These are phyloP conservation scores for Excoecaria agallocha DNA, from an alignment of 345 rosid species.

Conservation along the genomic window DNA sequence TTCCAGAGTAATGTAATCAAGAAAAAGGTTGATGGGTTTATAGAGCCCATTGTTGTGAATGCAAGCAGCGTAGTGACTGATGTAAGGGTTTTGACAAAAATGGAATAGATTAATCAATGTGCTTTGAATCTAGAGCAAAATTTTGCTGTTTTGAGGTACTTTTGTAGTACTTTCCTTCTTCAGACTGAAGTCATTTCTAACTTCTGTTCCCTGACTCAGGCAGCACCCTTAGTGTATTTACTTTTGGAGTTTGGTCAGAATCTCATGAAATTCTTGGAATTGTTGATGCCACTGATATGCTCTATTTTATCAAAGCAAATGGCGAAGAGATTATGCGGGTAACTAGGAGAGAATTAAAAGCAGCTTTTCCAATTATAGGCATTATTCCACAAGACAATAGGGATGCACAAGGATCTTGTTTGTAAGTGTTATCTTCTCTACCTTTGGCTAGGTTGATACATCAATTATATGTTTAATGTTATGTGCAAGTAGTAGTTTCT, in stretches of 20 bases:
- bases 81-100: background rate
- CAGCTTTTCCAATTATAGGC: slow-evolving; percentile 62
- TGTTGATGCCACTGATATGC: slow-evolving; percentile 54
- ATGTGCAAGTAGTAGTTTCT: background rate
- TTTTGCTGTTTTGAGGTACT: background rate
- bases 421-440: slow-evolving; percentile 47
- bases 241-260: slow-evolving; percentile 84
- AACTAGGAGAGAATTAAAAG: slow-evolving; percentile 54
- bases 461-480: background rate
- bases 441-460: background rate
- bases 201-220: slow-evolving; percentile 46
- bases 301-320: slow-evolving; percentile 73
- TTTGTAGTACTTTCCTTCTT: background rate
- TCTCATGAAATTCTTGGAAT: slow-evolving; percentile 77
- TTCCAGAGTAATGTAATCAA: background rate
- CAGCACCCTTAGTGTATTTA: slow-evolving; percentile 43
- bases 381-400: slow-evolving; percentile 49
- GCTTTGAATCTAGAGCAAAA: background rate
- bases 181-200: slow-evolving; percentile 17
- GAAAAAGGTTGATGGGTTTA: background rate
- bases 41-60: background rate
- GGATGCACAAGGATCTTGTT: slow-evolving; percentile 47
- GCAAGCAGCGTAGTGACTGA: background rate
- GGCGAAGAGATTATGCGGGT: slow-evolving; percentile 77
- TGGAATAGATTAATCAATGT: background rate